These are phyloP conservation scores for Fusarium oligoseptatum DNA, from an alignment of 2,329 filamentous ascomycete genomes.

Conservation along the genomic window DNA sequence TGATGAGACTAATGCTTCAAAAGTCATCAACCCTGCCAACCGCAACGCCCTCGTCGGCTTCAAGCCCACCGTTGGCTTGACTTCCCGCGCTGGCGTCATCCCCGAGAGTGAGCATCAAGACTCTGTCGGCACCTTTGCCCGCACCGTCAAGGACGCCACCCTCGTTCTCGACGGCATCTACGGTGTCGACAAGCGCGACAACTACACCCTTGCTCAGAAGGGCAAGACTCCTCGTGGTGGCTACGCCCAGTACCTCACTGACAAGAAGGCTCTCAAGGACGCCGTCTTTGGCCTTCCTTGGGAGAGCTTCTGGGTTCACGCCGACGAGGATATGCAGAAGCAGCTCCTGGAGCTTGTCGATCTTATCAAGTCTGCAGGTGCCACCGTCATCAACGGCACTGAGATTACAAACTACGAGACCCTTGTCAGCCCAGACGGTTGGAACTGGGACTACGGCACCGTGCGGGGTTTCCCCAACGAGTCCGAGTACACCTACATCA, in stretches of 20 bases:
- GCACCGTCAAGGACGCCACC: conserved; percentile 76
- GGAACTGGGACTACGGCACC: conserved; percentile 79
- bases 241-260: conserved; percentile 69
- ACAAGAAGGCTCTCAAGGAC: conserved; percentile 66
- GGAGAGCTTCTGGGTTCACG: conserved; percentile 77
- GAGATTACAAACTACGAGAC: conserved; percentile 74
- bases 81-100: conserved; percentile 73
- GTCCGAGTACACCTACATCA: conserved; percentile 80
- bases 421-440: conserved; percentile 75
- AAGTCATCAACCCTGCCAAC: conserved; percentile 78
- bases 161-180: conserved; percentile 77
- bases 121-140: conserved; percentile 75
- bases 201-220: conserved; percentile 72
- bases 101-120: conserved; percentile 78
- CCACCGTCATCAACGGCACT: conserved; percentile 76
- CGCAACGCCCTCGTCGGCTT: conserved; percentile 78
- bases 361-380: conserved; percentile 71
- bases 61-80: conserved; percentile 82
- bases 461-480: conserved; percentile 75
- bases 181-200: conserved; percentile 73
- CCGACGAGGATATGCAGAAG: conserved; percentile 66
- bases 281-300: conserved; percentile 79
- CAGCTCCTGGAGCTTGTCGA: conserved; percentile 63
- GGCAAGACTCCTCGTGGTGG: conserved; percentile 67
- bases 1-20: background rate